Evolutionary conservation across 805 yeast species (phyloP).

Genomic region (Blastobotrys peoriensis): DNA sequence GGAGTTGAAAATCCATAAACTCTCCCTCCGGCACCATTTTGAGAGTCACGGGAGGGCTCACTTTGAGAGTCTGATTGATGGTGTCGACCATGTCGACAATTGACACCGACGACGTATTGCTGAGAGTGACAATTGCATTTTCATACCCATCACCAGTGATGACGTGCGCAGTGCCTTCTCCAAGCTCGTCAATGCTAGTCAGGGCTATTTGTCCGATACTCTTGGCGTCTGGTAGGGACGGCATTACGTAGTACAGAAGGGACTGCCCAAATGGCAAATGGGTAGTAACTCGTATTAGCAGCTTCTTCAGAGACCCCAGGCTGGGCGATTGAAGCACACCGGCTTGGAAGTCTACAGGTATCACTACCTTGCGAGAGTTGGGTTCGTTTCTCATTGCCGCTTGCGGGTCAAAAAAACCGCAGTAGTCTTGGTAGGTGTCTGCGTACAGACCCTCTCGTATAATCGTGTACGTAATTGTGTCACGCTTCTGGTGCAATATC

Average conservation of each 20-base stretch:
- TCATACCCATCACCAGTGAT: background rate
- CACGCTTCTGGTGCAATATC: too few species aligned
- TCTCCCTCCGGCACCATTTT: background rate
- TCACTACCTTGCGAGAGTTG: too few species aligned
- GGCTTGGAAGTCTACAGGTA: too few species aligned
- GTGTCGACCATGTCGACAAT: slow-evolving; percentile 1
- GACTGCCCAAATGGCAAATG: too few species aligned
- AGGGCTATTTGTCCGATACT: slow-evolving; percentile 4
- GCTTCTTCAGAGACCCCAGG: too few species aligned
- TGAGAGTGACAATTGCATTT: background rate
- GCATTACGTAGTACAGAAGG: background rate
- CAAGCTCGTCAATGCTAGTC: slow-evolving; percentile 7
- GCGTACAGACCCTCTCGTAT: too few species aligned
- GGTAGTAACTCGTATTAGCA: too few species aligned
- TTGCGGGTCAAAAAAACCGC: too few species aligned
- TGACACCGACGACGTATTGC: slow-evolving; percentile 3
- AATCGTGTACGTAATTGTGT: too few species aligned
- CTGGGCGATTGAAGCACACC: too few species aligned
- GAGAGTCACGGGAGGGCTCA: slow-evolving; percentile 2
- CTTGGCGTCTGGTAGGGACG: background rate
- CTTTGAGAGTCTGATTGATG: background rate
- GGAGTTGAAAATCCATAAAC: slow-evolving; percentile 1
- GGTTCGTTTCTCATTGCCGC: too few species aligned
- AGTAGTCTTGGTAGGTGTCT: too few species aligned
- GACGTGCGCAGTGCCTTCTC: slow-evolving; percentile 6